phyloP scores from a whole-genome alignment of 2,329 filamentous ascomycete species.

The Pseudogymnoascus sp. region DNA sequence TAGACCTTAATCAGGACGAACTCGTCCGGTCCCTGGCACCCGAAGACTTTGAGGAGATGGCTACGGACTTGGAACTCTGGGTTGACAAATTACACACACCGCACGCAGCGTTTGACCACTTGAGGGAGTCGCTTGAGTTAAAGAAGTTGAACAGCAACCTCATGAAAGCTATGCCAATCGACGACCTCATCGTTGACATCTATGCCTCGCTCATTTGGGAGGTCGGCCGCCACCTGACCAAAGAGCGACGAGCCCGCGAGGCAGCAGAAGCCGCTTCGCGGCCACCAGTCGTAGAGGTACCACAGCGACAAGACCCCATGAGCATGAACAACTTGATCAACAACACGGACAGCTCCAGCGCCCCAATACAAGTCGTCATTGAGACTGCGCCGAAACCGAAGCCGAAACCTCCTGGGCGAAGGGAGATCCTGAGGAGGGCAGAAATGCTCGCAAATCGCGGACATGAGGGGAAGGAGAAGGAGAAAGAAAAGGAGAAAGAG shows the following conservation, averaged over 20 bases:
- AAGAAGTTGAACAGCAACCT: conserved; percentile 77
- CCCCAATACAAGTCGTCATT: conserved; percentile 11
- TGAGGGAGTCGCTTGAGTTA: conserved; percentile 59
- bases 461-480: conserved; percentile 15
- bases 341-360: conserved; percentile 21
- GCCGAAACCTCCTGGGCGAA: conserved; percentile 32
- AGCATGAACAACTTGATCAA: conserved; percentile 27
- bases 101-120: conserved; percentile 47
- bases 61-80: conserved; percentile 52
- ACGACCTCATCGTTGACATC: conserved; percentile 87
- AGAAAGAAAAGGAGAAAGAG: conserved; percentile 12
- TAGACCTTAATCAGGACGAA: conserved; percentile 56
- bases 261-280: conserved; percentile 17
- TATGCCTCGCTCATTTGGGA: conserved; percentile 71
- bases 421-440: conserved; percentile 52
- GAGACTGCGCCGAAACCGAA: conserved; percentile 26
- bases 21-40: conserved; percentile 56
- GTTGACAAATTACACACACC: conserved; percentile 40
- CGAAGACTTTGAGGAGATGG: conserved; percentile 55
- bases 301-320: conserved; percentile 22
- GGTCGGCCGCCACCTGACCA: conserved; percentile 43
- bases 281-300: neutral
- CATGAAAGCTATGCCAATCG: conserved; percentile 77
- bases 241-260: conserved; percentile 33
- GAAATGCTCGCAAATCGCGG: conserved; percentile 34